Base-by-base conservation (phyloP, 306 rosid genomes). In the Oemleria cerasiformis region DNA sequence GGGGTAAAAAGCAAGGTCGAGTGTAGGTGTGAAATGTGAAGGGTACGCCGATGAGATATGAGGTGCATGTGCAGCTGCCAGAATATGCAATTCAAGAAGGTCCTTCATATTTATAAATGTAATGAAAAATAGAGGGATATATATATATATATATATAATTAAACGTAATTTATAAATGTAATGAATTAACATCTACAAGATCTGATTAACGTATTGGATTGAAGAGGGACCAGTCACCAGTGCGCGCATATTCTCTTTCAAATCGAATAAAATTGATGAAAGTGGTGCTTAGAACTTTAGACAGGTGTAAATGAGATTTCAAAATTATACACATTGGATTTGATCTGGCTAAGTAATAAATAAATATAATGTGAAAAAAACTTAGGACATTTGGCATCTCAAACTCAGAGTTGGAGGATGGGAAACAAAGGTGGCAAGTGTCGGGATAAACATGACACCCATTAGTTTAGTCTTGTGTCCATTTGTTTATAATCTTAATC, bases 401-500 rank as follows among this genome's bases (percentile, higher is more conserved):
- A 75, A 30, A 14, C 30, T 55, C 34, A 11, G 30, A 91, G 96
- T 82, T 84, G 88, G 92, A 85, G 82, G 86, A 85, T 82, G 84
- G 97, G 97, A 92, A 89, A 89, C 96, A 81, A 63, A 67, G 77
- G 76, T 8, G 84, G 77, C 36, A 81, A 53, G 73, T 92, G 97
- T 92, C 90, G 97, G 97, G 71, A 92, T 79, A 84, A 84, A 87
- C 79, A 85, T 92, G 87, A 82, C 96, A 87, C 82, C 87, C 90
- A 84, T 83, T 85, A 70, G 80, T 76, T 84, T 82, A 84, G 75
- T 30, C 20, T 34, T 20, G 36, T 11, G 56, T 76, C 54, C 68
- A 75, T 66, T 80, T 65, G 69, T 75, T 76, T 38, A 30, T 2
- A 30, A 30, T 30, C 36, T 30, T 30, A 20, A 38, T 21, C 39